Evolutionary conservation across 2,329 filamentous ascomycete genomes (phyloP).

Genomic region (Lecanoromycetidae sp.): DNA sequence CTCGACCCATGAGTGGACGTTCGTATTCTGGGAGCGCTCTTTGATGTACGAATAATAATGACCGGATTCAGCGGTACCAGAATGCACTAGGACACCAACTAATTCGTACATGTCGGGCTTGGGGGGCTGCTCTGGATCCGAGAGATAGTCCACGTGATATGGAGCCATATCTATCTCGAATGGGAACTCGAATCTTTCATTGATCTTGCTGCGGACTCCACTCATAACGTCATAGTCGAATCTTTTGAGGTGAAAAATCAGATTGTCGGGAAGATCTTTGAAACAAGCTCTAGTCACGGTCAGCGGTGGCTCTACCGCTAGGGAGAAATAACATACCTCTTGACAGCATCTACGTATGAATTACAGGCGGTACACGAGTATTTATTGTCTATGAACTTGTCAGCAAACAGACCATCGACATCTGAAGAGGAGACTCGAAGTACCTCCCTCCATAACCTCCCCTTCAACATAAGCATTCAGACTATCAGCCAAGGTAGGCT

Average conservation of each 20-base stretch:
- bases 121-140: constrained; percentile 43
- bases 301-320: constrained; percentile 10
- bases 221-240: constrained; percentile 46
- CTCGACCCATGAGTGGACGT: constrained; percentile 59
- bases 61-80: constrained; percentile 81
- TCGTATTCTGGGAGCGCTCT: constrained; percentile 50
- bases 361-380: constrained; percentile 92
- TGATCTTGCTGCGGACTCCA: constrained; percentile 79
- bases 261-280: constrained; percentile 81
- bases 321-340: constrained; percentile 43
- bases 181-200: constrained; percentile 87
- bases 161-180: constrained; percentile 70
- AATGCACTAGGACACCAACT: constrained; percentile 88
- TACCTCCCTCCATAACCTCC: constrained; percentile 85
- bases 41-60: constrained; percentile 97
- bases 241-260: constrained; percentile 83
- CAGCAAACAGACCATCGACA: constrained; percentile 14
- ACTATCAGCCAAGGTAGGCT: constrained; percentile 70
- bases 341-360: constrained; percentile 82
- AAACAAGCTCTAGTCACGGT: constrained; percentile 56
- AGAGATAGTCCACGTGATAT: constrained; percentile 79
- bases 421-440: constrained; percentile 19
- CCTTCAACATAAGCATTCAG: constrained; percentile 91
- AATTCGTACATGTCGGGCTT: constrained; percentile 75
- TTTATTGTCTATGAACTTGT: constrained; percentile 61